Evolutionary conservation across 805 yeast species (phyloP).

Genomic region (Candida qinlingensis): DNA sequence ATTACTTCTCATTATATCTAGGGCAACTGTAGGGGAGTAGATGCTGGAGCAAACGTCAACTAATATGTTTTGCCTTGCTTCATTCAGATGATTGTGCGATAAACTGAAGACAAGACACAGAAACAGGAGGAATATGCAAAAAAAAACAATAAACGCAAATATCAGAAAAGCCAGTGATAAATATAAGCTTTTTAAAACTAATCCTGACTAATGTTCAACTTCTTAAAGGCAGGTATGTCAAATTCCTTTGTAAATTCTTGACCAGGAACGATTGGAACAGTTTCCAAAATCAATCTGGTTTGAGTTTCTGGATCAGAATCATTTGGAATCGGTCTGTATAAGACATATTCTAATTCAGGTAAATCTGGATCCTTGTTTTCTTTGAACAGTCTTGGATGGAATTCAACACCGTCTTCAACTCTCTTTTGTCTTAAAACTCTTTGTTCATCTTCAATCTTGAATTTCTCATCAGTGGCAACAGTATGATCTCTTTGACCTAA

Average conservation of each 20-base stretch:
- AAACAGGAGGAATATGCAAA: no score
- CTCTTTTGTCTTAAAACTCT: conserved; percentile 69
- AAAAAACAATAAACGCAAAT: background rate
- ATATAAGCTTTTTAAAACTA: background rate
- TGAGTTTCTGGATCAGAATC: conserved; percentile 47
- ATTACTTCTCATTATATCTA: no score
- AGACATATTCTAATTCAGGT: conserved; percentile 52
- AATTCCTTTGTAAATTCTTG: conserved; percentile 62
- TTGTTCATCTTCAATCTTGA: conserved; percentile 81
- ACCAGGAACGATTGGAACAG: conserved; percentile 82
- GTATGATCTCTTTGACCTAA: conserved; percentile 75
- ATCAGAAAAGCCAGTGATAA: no score
- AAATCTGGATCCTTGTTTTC: conserved; percentile 32
- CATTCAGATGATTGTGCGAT: no score
- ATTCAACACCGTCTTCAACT: conserved; percentile 71
- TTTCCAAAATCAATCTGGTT: conserved; percentile 49
- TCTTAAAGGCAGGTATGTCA: conserved; percentile 61
- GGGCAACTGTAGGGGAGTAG: no score
- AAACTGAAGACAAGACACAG: no score
- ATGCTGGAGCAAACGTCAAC: no score
- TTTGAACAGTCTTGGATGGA: conserved; percentile 74
- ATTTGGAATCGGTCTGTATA: conserved; percentile 60
- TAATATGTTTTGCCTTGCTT: no score
- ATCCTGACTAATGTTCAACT: conserved; percentile 26
- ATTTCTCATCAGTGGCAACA: conserved; percentile 84